Conservation (phyloP, 306 rosid genomes). For the Fagus sylvatica region DNA sequence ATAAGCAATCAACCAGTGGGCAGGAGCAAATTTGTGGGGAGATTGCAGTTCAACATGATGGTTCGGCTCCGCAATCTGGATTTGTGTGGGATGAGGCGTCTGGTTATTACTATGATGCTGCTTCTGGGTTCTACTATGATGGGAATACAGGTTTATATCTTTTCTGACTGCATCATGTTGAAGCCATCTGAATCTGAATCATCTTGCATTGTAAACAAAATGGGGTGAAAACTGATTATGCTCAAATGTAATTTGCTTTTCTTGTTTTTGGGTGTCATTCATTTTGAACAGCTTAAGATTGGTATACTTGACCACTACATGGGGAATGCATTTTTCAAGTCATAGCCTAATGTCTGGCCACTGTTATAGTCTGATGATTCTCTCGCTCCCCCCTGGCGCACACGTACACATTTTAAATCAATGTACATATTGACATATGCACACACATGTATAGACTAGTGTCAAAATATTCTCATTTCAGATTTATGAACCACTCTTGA, state of each 20-base stretch:
- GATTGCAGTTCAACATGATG: slow-evolving; percentile 43
- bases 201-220: background rate
- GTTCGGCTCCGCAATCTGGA: slow-evolving; percentile 84
- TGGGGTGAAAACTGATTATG: background rate
- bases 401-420: background rate
- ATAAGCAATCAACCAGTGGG: slow-evolving; percentile 63
- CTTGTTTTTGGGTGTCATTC: background rate
- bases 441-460: background rate
- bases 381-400: background rate
- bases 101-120: slow-evolving; percentile 95
- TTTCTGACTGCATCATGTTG: slow-evolving; percentile 20
- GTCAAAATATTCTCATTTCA: background rate
- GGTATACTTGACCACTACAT: background rate
- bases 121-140: slow-evolving; percentile 98
- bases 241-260: background rate
- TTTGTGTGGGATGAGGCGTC: slow-evolving; percentile 98
- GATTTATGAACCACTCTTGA: background rate
- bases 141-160: slow-evolving; percentile 73
- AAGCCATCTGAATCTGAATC: slow-evolving; percentile 5
- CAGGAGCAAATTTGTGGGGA: slow-evolving; percentile 53
- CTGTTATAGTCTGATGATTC: background rate
- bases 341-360: background rate
- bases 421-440: background rate
- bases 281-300: background rate
- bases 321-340: background rate